A percentile compares a stretch with the other conserved stretches of the same genome.
Conservation (phyloP, 2,329 filamentous ascomycete species). For the Colletotrichum melonis region DNA sequence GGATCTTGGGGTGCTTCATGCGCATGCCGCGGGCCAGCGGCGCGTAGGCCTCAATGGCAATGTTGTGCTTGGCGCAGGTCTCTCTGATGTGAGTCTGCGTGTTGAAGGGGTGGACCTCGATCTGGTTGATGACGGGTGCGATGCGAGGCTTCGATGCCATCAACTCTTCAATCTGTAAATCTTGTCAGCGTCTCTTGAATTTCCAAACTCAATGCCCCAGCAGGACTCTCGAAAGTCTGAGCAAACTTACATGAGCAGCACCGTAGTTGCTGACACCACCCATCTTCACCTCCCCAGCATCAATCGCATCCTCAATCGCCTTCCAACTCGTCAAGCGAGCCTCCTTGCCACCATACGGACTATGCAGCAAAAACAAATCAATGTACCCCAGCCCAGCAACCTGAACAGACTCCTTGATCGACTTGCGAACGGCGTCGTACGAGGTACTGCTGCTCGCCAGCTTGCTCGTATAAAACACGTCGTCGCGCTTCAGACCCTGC, state of each 20-base stretch:
- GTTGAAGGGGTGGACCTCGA: conserved; percentile 87
- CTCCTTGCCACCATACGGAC: conserved; percentile 78
- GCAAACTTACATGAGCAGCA: conserved; percentile 71
- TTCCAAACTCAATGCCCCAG: background rate
- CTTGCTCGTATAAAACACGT: conserved; percentile 86
- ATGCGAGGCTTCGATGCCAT: conserved; percentile 71
- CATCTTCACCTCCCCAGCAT: conserved; percentile 75
- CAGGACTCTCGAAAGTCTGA: background rate
- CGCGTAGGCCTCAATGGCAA: conserved; percentile 83
- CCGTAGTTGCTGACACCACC: conserved; percentile 86
- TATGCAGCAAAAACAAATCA: conserved; percentile 83
- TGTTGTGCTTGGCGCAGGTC: conserved; percentile 73
- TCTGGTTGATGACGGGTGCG: conserved; percentile 79
- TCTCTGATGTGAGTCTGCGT: conserved; percentile 74
- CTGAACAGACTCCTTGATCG: conserved; percentile 74
- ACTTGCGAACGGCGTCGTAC: conserved; percentile 75
- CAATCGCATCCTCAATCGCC: conserved; percentile 80
- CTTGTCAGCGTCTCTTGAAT: accelerated
- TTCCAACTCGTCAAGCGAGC: conserved; percentile 79
- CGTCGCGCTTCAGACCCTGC: conserved; percentile 67
- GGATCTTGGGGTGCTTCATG: conserved; percentile 75
- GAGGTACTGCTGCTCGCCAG: conserved; percentile 72
- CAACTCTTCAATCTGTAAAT: conserved; percentile 72
- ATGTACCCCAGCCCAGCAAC: conserved; percentile 78
- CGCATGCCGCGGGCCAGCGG: conserved; percentile 78